Evolutionary conservation across 768 basidiomycete genomes (phyloP).

Genomic region (Hydnum rufescens): DNA sequence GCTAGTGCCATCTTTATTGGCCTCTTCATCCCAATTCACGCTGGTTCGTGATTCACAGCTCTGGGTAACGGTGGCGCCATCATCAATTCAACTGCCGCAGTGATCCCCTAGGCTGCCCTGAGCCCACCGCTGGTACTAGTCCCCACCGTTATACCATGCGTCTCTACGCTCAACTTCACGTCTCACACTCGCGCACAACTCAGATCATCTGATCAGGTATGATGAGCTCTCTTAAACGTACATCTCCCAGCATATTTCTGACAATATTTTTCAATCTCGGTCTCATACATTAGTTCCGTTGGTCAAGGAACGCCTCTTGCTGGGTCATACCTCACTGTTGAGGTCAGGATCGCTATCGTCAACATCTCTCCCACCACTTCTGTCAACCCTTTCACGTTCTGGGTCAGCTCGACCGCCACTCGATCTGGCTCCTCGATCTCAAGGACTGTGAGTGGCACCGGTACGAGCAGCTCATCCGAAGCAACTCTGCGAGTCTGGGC

Average conservation of each 20-base stretch:
- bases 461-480: too few species aligned
- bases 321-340: constrained; percentile 21
- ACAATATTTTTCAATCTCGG: constrained; percentile 1
- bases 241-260: not conserved
- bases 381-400: constrained; percentile 14
- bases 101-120: not conserved
- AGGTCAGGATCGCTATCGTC: constrained; percentile 19
- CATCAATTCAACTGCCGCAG: not conserved
- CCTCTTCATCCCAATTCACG: too few species aligned
- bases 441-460: too few species aligned
- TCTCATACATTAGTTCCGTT: constrained; percentile 5
- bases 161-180: constrained; percentile 10
- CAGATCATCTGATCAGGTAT: constrained; percentile 6
- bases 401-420: too few species aligned
- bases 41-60: too few species aligned
- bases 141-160: constrained; percentile 13
- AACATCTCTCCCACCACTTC: constrained; percentile 17
- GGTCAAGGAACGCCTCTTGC: constrained; percentile 5
- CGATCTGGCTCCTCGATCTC: too few species aligned
- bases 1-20: too few species aligned
- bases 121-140: constrained; percentile 7
- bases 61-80: too few species aligned
- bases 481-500: too few species aligned
- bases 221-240: not conserved
- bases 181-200: constrained; percentile 10